Evolutionary conservation across 75 land plant species (phyloP).

Genomic region (Adiantum capillusveneris): DNA sequence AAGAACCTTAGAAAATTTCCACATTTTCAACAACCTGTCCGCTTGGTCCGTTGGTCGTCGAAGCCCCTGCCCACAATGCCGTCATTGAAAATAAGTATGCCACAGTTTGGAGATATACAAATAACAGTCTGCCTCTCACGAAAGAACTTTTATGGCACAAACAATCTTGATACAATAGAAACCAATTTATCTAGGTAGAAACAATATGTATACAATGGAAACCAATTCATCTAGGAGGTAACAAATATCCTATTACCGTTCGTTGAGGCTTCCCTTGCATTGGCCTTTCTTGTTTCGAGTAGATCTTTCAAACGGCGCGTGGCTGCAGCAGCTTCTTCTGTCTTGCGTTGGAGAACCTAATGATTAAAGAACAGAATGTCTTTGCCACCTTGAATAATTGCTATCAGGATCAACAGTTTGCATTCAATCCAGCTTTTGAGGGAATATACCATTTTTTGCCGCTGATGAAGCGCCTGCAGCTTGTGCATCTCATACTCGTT

Average conservation of each 20-base stretch:
- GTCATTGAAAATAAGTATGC: too few relatives aligned
- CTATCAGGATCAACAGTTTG: too few relatives aligned
- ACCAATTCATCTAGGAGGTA: too few relatives aligned
- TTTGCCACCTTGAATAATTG: too few relatives aligned
- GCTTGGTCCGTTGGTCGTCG: conserved; percentile 30
- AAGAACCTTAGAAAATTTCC: too few relatives aligned
- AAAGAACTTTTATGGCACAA: not conserved
- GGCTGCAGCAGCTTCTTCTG: conserved; percentile 90
- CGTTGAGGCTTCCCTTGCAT: conserved; percentile 31
- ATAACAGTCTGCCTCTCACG: not conserved
- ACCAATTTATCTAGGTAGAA: not conserved
- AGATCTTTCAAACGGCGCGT: conserved; percentile 85
- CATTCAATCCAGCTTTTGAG: too few relatives aligned
- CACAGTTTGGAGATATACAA: too few relatives aligned
- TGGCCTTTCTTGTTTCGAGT: conserved; percentile 57
- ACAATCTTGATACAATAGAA: not conserved
- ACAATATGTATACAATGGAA: conserved; percentile 13
- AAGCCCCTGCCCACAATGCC: conserved; percentile 17
- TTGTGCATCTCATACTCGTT: conserved; percentile 99
- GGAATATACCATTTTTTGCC: conserved; percentile 98
- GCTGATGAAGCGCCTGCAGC: conserved; percentile 73
- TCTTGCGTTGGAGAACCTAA: conserved; percentile 93
- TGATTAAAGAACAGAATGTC: too few relatives aligned
- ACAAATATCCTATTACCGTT: too few relatives aligned
- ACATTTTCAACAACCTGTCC: conserved; percentile 30